phyloP scores from a whole-genome alignment of 1,139 yeast species.

The Kurtzmaniella quercitrusa region DNA sequence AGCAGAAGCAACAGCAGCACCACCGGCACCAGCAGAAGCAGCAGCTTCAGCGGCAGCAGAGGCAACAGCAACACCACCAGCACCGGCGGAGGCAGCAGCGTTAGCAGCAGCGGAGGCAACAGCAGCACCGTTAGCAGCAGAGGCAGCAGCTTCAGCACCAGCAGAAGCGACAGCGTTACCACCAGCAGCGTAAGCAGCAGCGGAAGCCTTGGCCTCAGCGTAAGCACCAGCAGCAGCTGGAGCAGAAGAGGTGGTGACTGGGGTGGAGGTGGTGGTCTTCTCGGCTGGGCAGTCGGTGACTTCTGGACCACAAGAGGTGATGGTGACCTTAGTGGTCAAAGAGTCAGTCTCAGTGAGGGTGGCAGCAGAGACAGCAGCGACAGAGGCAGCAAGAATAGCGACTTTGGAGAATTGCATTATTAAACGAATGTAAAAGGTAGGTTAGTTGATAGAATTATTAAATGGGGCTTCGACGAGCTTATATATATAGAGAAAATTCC shows the following conservation, averaged over 20 bases:
- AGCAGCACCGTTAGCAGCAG: slow-evolving; percentile 33
- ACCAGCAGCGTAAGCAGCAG: background rate
- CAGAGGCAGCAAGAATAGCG: slow-evolving; percentile 42
- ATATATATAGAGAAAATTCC: background rate
- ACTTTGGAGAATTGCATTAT: slow-evolving; percentile 44
- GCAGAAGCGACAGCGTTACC: slow-evolving; percentile 18
- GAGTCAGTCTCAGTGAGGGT: slow-evolving; percentile 30
- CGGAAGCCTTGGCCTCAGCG: background rate
- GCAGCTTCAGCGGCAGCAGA: background rate
- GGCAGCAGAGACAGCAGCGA: slow-evolving; percentile 31
- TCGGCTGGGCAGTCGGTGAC: slow-evolving; percentile 41
- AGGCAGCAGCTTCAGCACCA: slow-evolving; percentile 42
- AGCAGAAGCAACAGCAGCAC: slow-evolving; percentile 20
- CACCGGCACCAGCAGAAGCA: background rate
- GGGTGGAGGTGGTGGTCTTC: slow-evolving; percentile 10
- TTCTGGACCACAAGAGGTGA: slow-evolving; percentile 39
- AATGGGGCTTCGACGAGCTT: background rate
- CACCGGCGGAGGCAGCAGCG: background rate
- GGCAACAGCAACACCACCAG: background rate
- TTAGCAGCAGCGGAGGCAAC: slow-evolving; percentile 41
- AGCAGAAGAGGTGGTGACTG: slow-evolving; percentile 7
- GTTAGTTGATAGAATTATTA: background rate
- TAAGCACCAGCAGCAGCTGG: slow-evolving; percentile 10
- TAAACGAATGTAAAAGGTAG: slow-evolving; percentile 21
- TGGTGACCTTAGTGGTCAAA: slow-evolving; percentile 32